Evolutionary conservation across 2,329 filamentous ascomycete genomes (phyloP).

Genomic region (Mollisiaceae sp.): DNA sequence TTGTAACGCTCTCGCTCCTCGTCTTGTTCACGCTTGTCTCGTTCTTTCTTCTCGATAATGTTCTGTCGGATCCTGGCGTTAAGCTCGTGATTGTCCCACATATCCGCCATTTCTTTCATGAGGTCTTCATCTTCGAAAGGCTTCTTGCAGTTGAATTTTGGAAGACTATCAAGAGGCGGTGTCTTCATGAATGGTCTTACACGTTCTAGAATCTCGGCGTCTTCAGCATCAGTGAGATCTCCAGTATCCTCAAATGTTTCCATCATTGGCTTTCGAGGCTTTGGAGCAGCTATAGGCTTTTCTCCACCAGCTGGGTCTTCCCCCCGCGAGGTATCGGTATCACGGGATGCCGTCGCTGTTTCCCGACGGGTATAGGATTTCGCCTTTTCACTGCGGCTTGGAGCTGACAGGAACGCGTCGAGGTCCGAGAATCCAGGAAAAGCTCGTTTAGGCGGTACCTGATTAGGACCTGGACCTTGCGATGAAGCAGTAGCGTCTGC

Average conservation of each 20-base stretch:
- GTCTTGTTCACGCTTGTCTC: slow-evolving; percentile 34
- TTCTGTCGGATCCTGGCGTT: slow-evolving; percentile 29
- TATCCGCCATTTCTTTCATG: slow-evolving; percentile 31
- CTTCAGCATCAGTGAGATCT: slow-evolving; percentile 6
- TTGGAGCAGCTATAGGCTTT: background rate
- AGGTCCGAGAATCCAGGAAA: background rate
- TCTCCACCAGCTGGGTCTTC: background rate
- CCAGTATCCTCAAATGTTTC: background rate
- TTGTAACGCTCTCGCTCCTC: slow-evolving; percentile 36
- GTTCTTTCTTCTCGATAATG: slow-evolving; percentile 23
- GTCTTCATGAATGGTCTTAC: slow-evolving; percentile 42
- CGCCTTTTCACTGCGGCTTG: background rate
- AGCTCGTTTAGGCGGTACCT: background rate
- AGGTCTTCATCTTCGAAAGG: slow-evolving; percentile 38
- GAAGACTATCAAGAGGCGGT: slow-evolving; percentile 37
- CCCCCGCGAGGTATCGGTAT: background rate
- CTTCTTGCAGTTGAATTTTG: slow-evolving; percentile 30
- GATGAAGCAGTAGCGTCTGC: background rate
- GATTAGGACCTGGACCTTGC: background rate
- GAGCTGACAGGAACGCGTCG: background rate
- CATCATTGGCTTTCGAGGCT: background rate
- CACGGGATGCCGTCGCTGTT: background rate
- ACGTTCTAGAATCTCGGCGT: slow-evolving; percentile 28
- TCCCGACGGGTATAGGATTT: background rate
- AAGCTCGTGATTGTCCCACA: slow-evolving; percentile 20